Evolutionary conservation across 169 alveolate species (phyloP).

Genomic region (Plasmodium vinckei): DNA sequence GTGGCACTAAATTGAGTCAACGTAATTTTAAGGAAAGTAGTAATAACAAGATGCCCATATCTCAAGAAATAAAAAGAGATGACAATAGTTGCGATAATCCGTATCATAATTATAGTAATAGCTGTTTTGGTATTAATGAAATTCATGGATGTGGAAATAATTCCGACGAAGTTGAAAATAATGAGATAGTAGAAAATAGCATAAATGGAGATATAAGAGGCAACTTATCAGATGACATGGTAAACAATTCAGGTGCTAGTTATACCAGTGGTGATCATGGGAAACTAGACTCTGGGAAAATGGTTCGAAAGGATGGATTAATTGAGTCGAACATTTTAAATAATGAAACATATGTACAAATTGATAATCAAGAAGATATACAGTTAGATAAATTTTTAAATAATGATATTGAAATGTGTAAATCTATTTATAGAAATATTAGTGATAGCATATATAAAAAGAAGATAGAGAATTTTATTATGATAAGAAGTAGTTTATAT

Average conservation of each 20-base stretch:
- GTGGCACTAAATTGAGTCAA: neutral
- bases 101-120: slow-evolving; percentile 4
- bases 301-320: slow-evolving; percentile 17
- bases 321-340: slow-evolving; percentile 35
- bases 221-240: too few species aligned
- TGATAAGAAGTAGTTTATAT: slow-evolving; percentile 64
- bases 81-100: slow-evolving; percentile 6
- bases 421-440: slow-evolving; percentile 51
- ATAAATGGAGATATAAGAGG: too few species aligned
- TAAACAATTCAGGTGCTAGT: too few species aligned
- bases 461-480: slow-evolving; percentile 72
- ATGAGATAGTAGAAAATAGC: too few species aligned
- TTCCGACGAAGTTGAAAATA: too few species aligned
- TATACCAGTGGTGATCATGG: too few species aligned
- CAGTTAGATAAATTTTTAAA: slow-evolving; percentile 62
- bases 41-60: neutral
- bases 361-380: slow-evolving; percentile 61
- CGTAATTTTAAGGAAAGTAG: neutral
- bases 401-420: slow-evolving; percentile 55
- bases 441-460: slow-evolving; percentile 74
- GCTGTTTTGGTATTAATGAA: neutral
- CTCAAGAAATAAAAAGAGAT: neutral
- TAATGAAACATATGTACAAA: slow-evolving; percentile 74
- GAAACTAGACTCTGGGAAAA: neutral
- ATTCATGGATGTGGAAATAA: too few species aligned